Evolutionary conservation across 352 stramenopile genomes (phyloP), one percentile per base, ranked within the genome.

Genomic region (Globisporangium polare): DNA sequence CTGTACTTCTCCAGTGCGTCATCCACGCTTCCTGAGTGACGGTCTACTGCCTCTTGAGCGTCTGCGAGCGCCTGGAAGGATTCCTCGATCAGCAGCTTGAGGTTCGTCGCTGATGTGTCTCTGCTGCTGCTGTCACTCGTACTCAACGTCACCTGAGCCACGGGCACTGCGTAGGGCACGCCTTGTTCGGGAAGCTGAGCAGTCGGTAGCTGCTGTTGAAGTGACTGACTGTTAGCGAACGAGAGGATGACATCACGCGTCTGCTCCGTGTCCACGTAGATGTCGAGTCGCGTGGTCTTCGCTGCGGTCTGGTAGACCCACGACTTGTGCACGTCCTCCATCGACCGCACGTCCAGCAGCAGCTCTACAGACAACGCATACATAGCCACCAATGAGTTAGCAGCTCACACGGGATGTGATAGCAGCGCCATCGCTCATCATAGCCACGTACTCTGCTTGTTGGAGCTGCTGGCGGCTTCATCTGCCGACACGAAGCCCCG

Each of bases 241-340:
- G 57, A 31, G 18, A 75, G 58, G 26, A 82, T 39, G 18, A 52
- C 61, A 37, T 79, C 64, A 10, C 64, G 66, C 1, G 60, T 65
- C 18, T 60, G 35, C 52, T 65, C 67, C 22, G 62, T 63, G 33
- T 77, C 76, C 45, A 81, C 60, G 46, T 74, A 86, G n/a, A 86
- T 18, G 53, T 79, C 70, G 10, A 86, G 53, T 0, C 58, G 43
- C 53, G 69, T 63, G 3, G 72, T 69, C 9, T 68, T 71, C 1
- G 63, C 73, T 18, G 76, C 71, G 13, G 74, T 86, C 39, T 83
- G 74, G 60, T 82, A 86, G 42, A 66, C 51, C 54, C 74, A 74
- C 10, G 72, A 62, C 5, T 58, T 62, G 13, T 56, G 70, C 26
- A 83, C 66, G 53, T 83, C 76, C 31, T 65, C 70, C 54, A 86